Percentiles rank a stretch among this genome's conserved stretches.
phyloP scores from a whole-genome alignment of 495 filamentous ascomycete genomes.

The Daldinia vernicosa region DNA sequence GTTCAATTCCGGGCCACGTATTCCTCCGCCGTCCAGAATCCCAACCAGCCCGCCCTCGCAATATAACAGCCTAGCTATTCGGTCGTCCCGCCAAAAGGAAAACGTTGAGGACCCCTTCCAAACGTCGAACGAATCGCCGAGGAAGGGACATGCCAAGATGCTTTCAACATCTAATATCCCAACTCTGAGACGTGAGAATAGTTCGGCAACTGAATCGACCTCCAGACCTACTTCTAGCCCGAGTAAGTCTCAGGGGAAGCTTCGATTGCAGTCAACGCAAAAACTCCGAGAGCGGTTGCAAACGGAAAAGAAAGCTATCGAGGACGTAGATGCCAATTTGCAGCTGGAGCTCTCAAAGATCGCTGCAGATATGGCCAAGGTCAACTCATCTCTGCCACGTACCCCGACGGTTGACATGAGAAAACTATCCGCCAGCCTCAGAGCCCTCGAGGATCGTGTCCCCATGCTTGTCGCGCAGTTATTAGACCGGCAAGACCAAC shows the following conservation, averaged over 20 bases:
- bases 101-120: conserved; percentile 49
- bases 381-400: conserved; percentile 59
- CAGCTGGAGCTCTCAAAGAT: conserved; percentile 83
- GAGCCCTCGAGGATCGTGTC: conserved; percentile 70
- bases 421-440: conserved; percentile 65
- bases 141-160: conserved; percentile 50
- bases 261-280: conserved; percentile 88
- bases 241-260: conserved; percentile 63
- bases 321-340: conserved; percentile 71
- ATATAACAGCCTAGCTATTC: conserved; percentile 31
- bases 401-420: conserved; percentile 53
- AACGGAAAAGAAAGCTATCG: conserved; percentile 77
- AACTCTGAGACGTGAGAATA: conserved; percentile 49
- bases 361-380: conserved; percentile 77
- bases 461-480: conserved; percentile 70
- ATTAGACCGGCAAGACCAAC: conserved; percentile 63
- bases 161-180: conserved; percentile 60
- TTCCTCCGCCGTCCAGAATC: conserved; percentile 54
- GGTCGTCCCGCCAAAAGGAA: conserved; percentile 55
- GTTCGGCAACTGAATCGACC: conserved; percentile 37
- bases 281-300: conserved; percentile 91
- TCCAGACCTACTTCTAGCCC: conserved; percentile 50
- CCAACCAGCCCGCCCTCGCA: conserved; percentile 53
- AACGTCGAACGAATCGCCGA: conserved; percentile 28
- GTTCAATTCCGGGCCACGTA: conserved; percentile 55